A percentile compares a stretch with the other conserved stretches of the same genome.
These are phyloP conservation scores for Trypanosomatidae sp. DNA, from an alignment of 208 protist genomes.

Conservation along the genomic window DNA sequence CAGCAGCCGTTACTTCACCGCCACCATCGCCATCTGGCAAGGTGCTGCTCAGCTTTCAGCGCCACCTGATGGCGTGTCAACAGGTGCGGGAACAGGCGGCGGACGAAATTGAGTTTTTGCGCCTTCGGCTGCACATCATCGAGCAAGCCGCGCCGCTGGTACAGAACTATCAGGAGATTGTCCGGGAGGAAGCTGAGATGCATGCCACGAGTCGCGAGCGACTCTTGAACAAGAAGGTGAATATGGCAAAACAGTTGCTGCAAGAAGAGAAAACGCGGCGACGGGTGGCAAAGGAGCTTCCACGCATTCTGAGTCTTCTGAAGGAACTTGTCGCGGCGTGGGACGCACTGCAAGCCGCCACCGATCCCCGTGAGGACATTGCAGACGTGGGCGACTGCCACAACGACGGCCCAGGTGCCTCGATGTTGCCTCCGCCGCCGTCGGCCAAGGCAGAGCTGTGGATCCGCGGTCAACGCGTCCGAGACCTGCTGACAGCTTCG, in stretches of 20 bases:
- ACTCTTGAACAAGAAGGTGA: constrained; percentile 73
- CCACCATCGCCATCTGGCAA: background rate
- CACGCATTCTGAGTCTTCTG: constrained; percentile 53
- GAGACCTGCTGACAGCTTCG: constrained; percentile 14
- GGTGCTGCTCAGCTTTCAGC: constrained; percentile 27
- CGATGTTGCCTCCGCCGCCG: background rate
- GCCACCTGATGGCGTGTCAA: constrained; percentile 30
- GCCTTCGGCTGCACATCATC: constrained; percentile 40
- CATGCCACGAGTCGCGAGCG: constrained; percentile 63
- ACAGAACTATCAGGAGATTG: constrained; percentile 32
- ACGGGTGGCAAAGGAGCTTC: constrained; percentile 64
- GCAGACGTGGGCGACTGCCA: background rate
- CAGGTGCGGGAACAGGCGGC: constrained; percentile 30
- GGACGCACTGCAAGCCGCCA: constrained; percentile 38
- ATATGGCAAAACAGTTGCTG: constrained; percentile 86
- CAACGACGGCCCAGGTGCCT: background rate
- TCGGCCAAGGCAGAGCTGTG: constrained; percentile 21
- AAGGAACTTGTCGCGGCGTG: constrained; percentile 36
- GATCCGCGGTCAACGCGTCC: constrained; percentile 26
- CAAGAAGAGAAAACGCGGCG: constrained; percentile 69
- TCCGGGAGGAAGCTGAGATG: constrained; percentile 46
- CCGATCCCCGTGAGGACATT: constrained; percentile 12
- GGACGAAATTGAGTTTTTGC: constrained; percentile 29
- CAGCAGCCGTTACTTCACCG: background rate
- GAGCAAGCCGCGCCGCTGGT: constrained; percentile 45